Percentiles rank a stretch among this genome's conserved stretches.
These are phyloP conservation scores for Leccinum uliginosum DNA, from an alignment of 768 basidiomycete species.

Conservation along the genomic window DNA sequence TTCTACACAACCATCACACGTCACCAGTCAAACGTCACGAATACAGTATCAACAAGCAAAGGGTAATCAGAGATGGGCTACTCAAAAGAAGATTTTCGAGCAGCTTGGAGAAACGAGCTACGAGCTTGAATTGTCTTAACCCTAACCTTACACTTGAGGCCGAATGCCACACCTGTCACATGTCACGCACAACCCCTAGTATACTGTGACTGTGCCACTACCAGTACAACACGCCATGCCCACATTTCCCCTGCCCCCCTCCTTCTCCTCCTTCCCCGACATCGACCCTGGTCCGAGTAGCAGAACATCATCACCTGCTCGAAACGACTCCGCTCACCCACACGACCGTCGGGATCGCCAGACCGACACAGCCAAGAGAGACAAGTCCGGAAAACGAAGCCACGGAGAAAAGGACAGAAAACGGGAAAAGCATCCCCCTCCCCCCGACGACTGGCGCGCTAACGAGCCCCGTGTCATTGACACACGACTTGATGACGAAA, in stretches of 20 bases:
- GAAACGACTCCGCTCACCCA: conserved; percentile 14
- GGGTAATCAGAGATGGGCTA: not conserved
- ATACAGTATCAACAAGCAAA: not conserved
- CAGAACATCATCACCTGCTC: conserved; percentile 13
- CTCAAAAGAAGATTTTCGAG: not conserved
- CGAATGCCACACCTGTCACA: not conserved
- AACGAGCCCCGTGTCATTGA: conserved; percentile 12
- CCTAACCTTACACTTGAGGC: not conserved
- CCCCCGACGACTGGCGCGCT: conserved; percentile 23
- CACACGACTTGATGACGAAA: conserved; percentile 27
- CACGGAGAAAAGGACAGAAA: conserved; percentile 30
- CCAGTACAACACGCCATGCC: conserved; percentile 33
- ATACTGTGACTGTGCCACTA: no score
- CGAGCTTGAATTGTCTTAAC: not conserved
- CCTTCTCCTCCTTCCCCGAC: conserved; percentile 69
- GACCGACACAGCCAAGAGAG: conserved; percentile 13
- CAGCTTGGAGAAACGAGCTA: not conserved
- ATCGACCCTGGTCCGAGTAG: conserved; percentile 43
- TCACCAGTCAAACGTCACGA: not conserved
- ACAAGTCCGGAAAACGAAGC: conserved; percentile 19
- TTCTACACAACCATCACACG: not conserved
- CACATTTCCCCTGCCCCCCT: conserved; percentile 57
- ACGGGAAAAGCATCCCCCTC: conserved; percentile 29
- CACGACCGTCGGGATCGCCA: conserved; percentile 11
- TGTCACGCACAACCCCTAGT: not conserved